phyloP scores from a whole-genome alignment of 768 basidiomycete genomes.

The Termitomyces sp. region DNA sequence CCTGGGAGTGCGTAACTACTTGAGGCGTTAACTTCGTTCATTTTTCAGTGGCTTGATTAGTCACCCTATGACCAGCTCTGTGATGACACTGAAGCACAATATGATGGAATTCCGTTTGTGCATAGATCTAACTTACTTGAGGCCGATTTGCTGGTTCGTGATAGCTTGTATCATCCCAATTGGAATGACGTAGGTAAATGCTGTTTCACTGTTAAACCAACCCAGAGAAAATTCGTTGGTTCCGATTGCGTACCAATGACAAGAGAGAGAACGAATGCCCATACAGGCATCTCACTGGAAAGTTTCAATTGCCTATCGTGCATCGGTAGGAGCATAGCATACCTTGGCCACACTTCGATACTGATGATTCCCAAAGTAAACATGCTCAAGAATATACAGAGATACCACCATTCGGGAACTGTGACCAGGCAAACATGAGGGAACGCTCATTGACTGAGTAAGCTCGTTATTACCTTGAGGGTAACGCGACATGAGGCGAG shows the following conservation, averaged over 20 bases:
- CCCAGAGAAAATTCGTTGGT: neutral
- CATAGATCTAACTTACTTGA: slow-evolving; percentile 28
- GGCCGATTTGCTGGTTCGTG: slow-evolving; percentile 72
- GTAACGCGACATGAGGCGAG: slow-evolving; percentile 76
- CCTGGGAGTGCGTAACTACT: slow-evolving; percentile 68
- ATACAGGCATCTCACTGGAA: slow-evolving; percentile 28
- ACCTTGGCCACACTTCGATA: slow-evolving; percentile 62
- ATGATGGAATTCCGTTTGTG: neutral
- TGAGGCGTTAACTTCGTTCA: neutral
- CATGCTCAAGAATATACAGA: slow-evolving; percentile 58
- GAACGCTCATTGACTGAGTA: neutral
- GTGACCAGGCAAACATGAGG: neutral
- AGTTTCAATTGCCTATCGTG: slow-evolving; percentile 23
- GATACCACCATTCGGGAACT: slow-evolving; percentile 85
- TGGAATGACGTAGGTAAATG: slow-evolving; percentile 68
- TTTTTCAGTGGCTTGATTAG: slow-evolving; percentile 10
- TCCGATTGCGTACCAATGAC: slow-evolving; percentile 37
- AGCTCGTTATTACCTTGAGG: slow-evolving; percentile 30
- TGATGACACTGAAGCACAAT: slow-evolving; percentile 61
- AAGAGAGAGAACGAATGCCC: slow-evolving; percentile 63
- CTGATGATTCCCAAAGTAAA: slow-evolving; percentile 62
- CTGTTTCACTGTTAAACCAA: slow-evolving; percentile 19
- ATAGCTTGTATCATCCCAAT: slow-evolving; percentile 62
- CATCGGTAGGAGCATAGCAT: neutral
- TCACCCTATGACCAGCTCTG: slow-evolving; percentile 75